These are phyloP conservation scores for Penicillium samsonianum DNA, from an alignment of 495 filamentous ascomycete species.

Conservation along the genomic window DNA sequence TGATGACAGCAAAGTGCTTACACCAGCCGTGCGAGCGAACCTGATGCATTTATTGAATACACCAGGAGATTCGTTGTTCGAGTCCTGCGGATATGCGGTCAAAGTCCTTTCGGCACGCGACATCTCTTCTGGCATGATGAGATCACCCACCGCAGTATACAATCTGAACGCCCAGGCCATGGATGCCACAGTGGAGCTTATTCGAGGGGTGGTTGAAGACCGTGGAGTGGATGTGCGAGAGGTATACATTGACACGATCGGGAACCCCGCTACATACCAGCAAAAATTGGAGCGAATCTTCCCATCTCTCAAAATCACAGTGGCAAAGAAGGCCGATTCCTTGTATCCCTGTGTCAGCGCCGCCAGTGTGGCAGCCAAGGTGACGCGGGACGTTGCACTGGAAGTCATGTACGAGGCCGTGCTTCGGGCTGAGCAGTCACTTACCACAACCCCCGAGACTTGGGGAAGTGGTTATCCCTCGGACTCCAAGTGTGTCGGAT, in stretches of 20 bases:
- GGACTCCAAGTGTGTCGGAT: conserved; percentile 75
- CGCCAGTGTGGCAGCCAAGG: conserved; percentile 92
- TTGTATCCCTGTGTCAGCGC: conserved; percentile 92
- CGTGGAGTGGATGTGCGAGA: conserved; percentile 76
- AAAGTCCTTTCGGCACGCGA: conserved; percentile 80
- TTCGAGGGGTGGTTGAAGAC: conserved; percentile 68
- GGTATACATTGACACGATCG: conserved; percentile 95
- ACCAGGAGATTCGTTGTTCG: conserved; percentile 59
- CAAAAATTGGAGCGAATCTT: conserved; percentile 80
- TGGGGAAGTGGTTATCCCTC: conserved; percentile 96
- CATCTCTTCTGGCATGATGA: conserved; percentile 79
- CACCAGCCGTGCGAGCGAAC: conserved; percentile 65
- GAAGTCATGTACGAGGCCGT: conserved; percentile 68
- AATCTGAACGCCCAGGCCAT: conserved; percentile 98
- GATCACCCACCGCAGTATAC: conserved; percentile 61
- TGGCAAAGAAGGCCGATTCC: conserved; percentile 94
- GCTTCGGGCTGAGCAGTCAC: conserved; percentile 19
- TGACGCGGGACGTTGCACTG: conserved; percentile 85
- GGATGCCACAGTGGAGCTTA: conserved; percentile 89
- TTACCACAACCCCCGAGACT: conserved; percentile 33
- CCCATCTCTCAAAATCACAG: conserved; percentile 76
- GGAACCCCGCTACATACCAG: conserved; percentile 79
- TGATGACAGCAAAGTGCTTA: conserved; percentile 89
- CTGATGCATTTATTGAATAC: conserved; percentile 78
- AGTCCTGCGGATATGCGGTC: conserved; percentile 78